Conservation (phyloP, 2,329 filamentous ascomycete species). For the Hirsutella minnesotensis region DNA sequence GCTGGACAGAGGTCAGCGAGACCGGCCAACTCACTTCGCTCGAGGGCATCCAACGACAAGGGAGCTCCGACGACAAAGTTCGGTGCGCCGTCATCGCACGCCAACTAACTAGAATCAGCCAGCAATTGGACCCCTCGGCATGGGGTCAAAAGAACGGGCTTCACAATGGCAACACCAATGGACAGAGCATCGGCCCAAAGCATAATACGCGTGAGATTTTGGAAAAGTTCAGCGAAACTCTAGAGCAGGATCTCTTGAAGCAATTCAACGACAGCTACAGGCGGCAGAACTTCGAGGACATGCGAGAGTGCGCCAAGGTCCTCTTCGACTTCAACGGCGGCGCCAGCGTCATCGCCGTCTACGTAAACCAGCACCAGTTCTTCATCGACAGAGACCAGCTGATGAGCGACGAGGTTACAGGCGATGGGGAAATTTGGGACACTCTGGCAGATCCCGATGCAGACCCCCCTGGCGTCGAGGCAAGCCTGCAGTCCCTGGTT, state of each 20-base stretch:
- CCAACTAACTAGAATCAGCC: slow-evolving; percentile 88
- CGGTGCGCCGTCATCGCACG: slow-evolving; percentile 87
- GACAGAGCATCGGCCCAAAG: slow-evolving; percentile 23
- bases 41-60: slow-evolving; percentile 77
- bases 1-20: slow-evolving; percentile 92
- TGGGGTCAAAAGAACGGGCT: slow-evolving; percentile 54
- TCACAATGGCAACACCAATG: slow-evolving; percentile 37
- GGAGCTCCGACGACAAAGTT: slow-evolving; percentile 83
- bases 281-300: slow-evolving; percentile 90
- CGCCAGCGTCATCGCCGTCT: slow-evolving; percentile 85
- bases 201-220: slow-evolving; percentile 77
- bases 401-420: slow-evolving; percentile 71
- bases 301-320: slow-evolving; percentile 93
- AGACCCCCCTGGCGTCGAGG: slow-evolving; percentile 82
- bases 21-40: slow-evolving; percentile 76
- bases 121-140: slow-evolving; percentile 69
- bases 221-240: slow-evolving; percentile 89
- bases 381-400: slow-evolving; percentile 95
- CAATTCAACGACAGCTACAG: slow-evolving; percentile 97
- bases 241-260: slow-evolving; percentile 89
- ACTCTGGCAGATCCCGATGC: slow-evolving; percentile 87
- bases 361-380: slow-evolving; percentile 98
- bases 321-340: slow-evolving; percentile 93
- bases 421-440: slow-evolving; percentile 74
- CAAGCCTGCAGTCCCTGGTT: slow-evolving; percentile 79